Evolutionary conservation across 2,329 filamentous ascomycete genomes (phyloP).

Genomic region (Incumbomyces delicatus): DNA sequence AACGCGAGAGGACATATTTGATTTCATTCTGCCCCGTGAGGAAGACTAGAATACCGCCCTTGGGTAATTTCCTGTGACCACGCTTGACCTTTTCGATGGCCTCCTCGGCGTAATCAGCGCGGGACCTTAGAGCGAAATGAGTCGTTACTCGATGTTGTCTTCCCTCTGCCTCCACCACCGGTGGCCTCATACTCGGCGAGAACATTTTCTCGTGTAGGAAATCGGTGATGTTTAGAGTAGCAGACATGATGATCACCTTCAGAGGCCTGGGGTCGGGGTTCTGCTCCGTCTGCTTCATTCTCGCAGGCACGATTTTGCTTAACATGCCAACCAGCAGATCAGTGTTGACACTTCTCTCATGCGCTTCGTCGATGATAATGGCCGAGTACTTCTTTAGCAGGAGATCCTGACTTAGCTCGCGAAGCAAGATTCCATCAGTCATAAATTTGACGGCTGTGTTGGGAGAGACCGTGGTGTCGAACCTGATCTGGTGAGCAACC

Average conservation of each 20-base stretch:
- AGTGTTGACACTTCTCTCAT: slow-evolving; percentile 94
- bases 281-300: slow-evolving; percentile 63
- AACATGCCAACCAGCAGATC: slow-evolving; percentile 98
- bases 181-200: slow-evolving; percentile 54
- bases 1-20: slow-evolving; percentile 63
- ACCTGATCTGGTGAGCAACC: slow-evolving; percentile 90
- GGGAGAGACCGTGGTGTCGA: slow-evolving; percentile 70
- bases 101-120: slow-evolving; percentile 83
- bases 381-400: slow-evolving; percentile 81
- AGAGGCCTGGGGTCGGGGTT: slow-evolving; percentile 63
- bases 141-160: slow-evolving; percentile 82
- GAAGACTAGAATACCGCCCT: slow-evolving; percentile 87
- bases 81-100: slow-evolving; percentile 76
- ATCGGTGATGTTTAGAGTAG: slow-evolving; percentile 81
- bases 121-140: slow-evolving; percentile 77
- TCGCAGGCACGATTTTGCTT: slow-evolving; percentile 78
- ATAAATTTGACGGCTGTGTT: slow-evolving; percentile 95
- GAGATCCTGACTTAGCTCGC: slow-evolving; percentile 85
- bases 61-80: slow-evolving; percentile 81
- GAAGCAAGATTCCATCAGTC: slow-evolving; percentile 91
- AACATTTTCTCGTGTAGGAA: slow-evolving; percentile 85
- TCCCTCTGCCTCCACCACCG: slow-evolving; percentile 80
- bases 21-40: slow-evolving; percentile 93
- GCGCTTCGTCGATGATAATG: slow-evolving; percentile 91
- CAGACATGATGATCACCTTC: slow-evolving; percentile 97